Conservation (phyloP, 2,329 filamentous ascomycete genomes). For the Aspergillus chevalieri region DNA sequence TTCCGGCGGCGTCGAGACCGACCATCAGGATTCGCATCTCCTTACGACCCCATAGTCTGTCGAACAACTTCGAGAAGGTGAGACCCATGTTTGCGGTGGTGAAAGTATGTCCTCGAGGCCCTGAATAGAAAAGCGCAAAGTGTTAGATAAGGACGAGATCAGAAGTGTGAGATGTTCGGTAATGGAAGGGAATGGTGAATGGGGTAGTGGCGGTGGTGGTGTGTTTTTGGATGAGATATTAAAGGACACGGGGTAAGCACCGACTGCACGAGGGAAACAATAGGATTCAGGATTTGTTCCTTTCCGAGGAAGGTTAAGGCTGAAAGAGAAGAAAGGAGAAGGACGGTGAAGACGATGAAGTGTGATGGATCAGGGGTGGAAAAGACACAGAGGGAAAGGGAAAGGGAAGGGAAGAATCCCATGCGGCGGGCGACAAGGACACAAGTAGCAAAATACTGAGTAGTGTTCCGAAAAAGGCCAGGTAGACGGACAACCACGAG, state of each 20-base stretch:
- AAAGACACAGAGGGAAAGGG: constrained; percentile 2
- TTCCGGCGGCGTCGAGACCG: constrained; percentile 97
- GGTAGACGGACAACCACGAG: constrained; percentile 2
- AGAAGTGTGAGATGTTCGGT: constrained; percentile 1
- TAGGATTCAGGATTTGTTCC: too few species aligned
- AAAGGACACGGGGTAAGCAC: not conserved
- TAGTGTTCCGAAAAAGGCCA: constrained; percentile 2
- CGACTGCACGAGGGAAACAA: not conserved
- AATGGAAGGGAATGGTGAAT: constrained; percentile 5
- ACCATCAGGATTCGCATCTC: constrained; percentile 99
- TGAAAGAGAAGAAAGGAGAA: constrained; percentile 1
- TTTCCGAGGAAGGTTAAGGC: not conserved
- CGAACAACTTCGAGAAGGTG: constrained; percentile 92
- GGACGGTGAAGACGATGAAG: constrained; percentile 8
- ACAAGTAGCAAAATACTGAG: constrained; percentile 4
- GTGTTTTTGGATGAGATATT: too few species aligned
- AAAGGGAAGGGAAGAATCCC: constrained; percentile 3
- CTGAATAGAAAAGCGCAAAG: constrained; percentile 10
- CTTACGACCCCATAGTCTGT: constrained; percentile 97
- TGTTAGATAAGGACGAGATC: constrained; percentile 6
- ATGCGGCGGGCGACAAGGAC: not conserved
- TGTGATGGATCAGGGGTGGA: constrained; percentile 11
- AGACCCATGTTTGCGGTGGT: constrained; percentile 77
- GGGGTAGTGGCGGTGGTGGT: not conserved
- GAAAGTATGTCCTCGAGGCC: constrained; percentile 17